Conservation (phyloP, 371 early-diverging fungal genomes). For the Syncephalastrum monosporum region DNA sequence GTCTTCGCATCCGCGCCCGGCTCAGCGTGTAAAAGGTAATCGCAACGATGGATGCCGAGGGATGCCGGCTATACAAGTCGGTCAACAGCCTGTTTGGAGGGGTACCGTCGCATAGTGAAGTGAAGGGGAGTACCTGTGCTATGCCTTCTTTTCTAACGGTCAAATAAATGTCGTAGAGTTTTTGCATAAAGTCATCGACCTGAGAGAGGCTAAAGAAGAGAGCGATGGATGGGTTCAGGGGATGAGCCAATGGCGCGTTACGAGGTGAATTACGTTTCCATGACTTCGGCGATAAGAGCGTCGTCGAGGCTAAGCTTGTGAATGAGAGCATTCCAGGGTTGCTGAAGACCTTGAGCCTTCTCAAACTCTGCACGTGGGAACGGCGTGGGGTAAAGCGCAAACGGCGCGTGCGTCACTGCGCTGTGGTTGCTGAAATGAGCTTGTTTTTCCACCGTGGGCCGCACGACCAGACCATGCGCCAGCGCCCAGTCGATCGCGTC, state of each 20-base stretch:
- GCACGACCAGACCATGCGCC: conserved; percentile 76
- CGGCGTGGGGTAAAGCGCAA: conserved; percentile 87
- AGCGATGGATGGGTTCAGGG: background rate
- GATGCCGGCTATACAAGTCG: conserved; percentile 51
- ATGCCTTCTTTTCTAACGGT: conserved; percentile 58
- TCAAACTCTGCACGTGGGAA: conserved; percentile 79
- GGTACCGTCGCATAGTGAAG: too few relatives aligned
- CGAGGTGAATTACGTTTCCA: conserved; percentile 61
- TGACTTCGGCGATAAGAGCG: conserved; percentile 68
- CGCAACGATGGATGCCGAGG: conserved; percentile 89
- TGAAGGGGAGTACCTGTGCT: conserved; percentile 51
- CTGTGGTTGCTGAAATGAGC: conserved; percentile 29
- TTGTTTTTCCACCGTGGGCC: conserved; percentile 50
- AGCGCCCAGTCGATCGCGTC: conserved; percentile 80
- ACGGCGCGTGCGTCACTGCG: conserved; percentile 78
- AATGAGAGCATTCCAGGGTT: conserved; percentile 80
- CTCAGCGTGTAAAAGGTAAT: conserved; percentile 86
- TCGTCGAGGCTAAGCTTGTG: conserved; percentile 77
- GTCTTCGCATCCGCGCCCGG: conserved; percentile 33
- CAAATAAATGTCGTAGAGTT: conserved; percentile 79
- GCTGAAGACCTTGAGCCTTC: conserved; percentile 75
- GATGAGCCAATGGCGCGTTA: background rate
- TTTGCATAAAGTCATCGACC: conserved; percentile 82
- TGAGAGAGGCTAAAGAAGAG: conserved; percentile 57
- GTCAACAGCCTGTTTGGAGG: background rate